A percentile compares a stretch with the other conserved stretches of the same genome.
Conservation (phyloP, 225 moss, liverwort and hornwort species). For the Antitrichia curtipendula region DNA sequence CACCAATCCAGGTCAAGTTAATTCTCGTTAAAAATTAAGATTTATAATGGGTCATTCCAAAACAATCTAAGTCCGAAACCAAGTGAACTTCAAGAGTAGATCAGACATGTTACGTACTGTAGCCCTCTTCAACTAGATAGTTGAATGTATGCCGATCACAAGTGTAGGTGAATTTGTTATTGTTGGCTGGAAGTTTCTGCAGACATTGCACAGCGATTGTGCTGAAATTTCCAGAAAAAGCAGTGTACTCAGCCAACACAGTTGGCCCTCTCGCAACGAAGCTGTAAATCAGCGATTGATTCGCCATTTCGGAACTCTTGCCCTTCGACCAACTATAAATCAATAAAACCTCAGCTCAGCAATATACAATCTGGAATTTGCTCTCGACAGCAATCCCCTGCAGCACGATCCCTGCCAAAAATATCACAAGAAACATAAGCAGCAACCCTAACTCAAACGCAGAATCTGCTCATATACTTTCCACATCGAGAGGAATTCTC, state of each 20-base stretch:
- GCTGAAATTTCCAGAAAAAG: slow-evolving; percentile 58
- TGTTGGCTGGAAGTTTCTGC: slow-evolving; percentile 57
- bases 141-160: slow-evolving; percentile 62
- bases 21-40: no score
- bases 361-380: neutral
- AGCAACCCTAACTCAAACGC: neutral
- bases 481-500: neutral
- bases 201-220: slow-evolving; percentile 56
- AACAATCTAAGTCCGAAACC: neutral
- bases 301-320: slow-evolving; percentile 11
- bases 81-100: neutral
- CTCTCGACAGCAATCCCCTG: neutral
- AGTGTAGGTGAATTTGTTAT: slow-evolving; percentile 57
- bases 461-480: neutral
- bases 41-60: neutral
- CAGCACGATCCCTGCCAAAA: neutral
- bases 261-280: slow-evolving; percentile 46
- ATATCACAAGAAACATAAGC: neutral
- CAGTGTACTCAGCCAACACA: slow-evolving; percentile 49
- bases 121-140: slow-evolving; percentile 63
- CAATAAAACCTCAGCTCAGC: neutral
- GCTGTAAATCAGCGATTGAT: slow-evolving; percentile 53
- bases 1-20: neutral
- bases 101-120: slow-evolving; percentile 9
- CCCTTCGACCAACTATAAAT: neutral